A percentile compares a stretch with the other conserved stretches of the same genome.
phyloP scores from a whole-genome alignment of 2,329 filamentous ascomycete species.

The Apiospora rasikravindrae region DNA sequence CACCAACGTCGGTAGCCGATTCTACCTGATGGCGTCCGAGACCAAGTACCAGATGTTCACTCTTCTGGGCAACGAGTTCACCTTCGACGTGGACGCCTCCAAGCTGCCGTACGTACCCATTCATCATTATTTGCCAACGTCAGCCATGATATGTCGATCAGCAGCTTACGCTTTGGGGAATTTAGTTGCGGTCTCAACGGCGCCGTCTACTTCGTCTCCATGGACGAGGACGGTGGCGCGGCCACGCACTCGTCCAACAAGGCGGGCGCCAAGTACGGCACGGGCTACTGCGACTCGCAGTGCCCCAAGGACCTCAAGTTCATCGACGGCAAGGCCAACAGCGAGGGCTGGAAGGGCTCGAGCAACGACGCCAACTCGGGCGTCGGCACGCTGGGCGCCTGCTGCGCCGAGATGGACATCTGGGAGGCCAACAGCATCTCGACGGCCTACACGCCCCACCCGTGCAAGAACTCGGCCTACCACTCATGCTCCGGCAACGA shows the following conservation, averaged over 20 bases:
- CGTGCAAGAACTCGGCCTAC: constrained; percentile 54
- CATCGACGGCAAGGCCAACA: constrained; percentile 54
- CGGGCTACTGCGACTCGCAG: constrained; percentile 59
- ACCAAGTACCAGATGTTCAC: constrained; percentile 63
- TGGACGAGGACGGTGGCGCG: constrained; percentile 59
- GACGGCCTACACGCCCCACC: constrained; percentile 64
- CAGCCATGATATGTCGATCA: neutral
- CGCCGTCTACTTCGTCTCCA: constrained; percentile 62
- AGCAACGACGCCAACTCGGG: constrained; percentile 56
- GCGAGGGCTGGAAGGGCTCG: constrained; percentile 52
- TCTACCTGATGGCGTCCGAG: constrained; percentile 62
- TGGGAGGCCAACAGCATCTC: constrained; percentile 68
- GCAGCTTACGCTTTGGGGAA: neutral
- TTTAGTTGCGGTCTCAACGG: constrained; percentile 64
- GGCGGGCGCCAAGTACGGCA: constrained; percentile 59
- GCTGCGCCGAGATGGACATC: constrained; percentile 64
- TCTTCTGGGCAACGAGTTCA: constrained; percentile 64
- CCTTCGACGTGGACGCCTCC: constrained; percentile 68
- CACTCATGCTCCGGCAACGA: constrained; percentile 50
- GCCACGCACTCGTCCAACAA: constrained; percentile 50
- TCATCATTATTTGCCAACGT: neutral
- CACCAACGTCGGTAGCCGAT: constrained; percentile 49
- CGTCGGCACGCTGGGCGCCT: constrained; percentile 53
- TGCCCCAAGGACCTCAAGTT: constrained; percentile 56
- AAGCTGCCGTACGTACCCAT: constrained; percentile 44